A percentile compares a stretch with the other conserved stretches of the same genome.
Evolutionary conservation across 2,329 filamentous ascomycete species (phyloP).

Genomic region (Aspergillus amoenus): DNA sequence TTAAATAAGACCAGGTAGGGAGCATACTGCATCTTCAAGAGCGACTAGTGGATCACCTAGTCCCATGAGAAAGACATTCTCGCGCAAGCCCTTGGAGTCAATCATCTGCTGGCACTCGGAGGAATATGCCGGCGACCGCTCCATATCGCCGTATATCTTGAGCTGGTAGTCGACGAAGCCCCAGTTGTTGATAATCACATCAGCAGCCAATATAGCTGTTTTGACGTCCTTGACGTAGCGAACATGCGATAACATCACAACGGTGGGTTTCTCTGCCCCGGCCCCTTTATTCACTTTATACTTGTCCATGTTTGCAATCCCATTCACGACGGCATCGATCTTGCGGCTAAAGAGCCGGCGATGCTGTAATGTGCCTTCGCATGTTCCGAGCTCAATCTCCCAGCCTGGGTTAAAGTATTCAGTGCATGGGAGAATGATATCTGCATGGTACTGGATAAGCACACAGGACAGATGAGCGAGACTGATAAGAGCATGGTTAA

Average conservation of each 20-base stretch:
- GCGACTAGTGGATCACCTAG: conserved; percentile 14
- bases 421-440: conserved; percentile 55
- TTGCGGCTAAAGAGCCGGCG: conserved; percentile 58
- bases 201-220: conserved; percentile 61
- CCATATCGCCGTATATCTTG: conserved; percentile 62
- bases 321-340: conserved; percentile 64
- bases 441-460: conserved; percentile 49
- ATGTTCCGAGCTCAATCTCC: conserved; percentile 61
- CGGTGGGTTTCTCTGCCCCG: conserved; percentile 57
- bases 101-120: conserved; percentile 59
- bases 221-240: conserved; percentile 59
- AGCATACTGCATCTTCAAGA: conserved; percentile 14
- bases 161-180: conserved; percentile 63
- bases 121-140: conserved; percentile 60
- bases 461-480: conserved; percentile 24
- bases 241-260: conserved; percentile 63
- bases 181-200: conserved; percentile 64
- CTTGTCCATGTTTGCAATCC: conserved; percentile 62
- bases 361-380: conserved; percentile 55
- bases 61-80: conserved; percentile 51
- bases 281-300: conserved; percentile 60
- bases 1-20: too few relatives aligned
- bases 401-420: conserved; percentile 65
- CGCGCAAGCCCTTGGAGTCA: conserved; percentile 52
- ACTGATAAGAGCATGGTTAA: conserved; percentile 43